Base-by-base conservation (phyloP, 169 alveolate genomes). In the Babesia caballi region DNA sequence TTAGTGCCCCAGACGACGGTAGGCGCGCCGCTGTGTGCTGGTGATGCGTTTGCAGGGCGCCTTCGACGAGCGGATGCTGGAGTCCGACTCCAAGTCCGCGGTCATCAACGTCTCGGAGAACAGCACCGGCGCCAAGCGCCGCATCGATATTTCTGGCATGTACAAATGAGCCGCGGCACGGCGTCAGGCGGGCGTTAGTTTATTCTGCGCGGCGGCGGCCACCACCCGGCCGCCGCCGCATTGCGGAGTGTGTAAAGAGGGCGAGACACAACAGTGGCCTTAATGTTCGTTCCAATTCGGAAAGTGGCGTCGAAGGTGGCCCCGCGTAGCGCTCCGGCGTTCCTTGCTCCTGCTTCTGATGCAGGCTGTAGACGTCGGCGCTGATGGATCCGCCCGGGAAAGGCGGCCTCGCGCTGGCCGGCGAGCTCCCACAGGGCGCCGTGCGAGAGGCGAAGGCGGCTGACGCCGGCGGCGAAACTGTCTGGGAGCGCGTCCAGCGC, bases 1-100 rank as follows among this genome's bases (percentile, higher is more conserved):
- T 46, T 70, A 0, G 65, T 80, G 17, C 88, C 88, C 17, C 54
- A 80, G 57, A 80, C 88, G 12, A 80, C 88, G 60, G 88, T 80
- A 52, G 7, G 83, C 36, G 27, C 4, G 19, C 25, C 3, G 4
- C 30, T 5, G 19, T 0, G n/a, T 2, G 6, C 19, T 0, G 14
- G 23, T 35, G 9, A 47, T 32, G 12, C 25, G 3, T 32, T 8
- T 41, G 9, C 70, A 80, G 88, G 70, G 70, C 51, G 41, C 68
- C 7, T 67, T 80, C 52, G 88, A 80, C 42, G 67, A 80, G 60
- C 41, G 51, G 21, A 73, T 3, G 9, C 54, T 80, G 52, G 78
- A 61, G 38, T n/a, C 77, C 14, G 54, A 32, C 30, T 5, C 76
- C 14, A 66, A 66, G 36, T 49, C 66, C 14, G 66, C 66, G 3